phyloP scores from a whole-genome alignment of 306 rosid species.

The Citrullus mucosospermus region DNA sequence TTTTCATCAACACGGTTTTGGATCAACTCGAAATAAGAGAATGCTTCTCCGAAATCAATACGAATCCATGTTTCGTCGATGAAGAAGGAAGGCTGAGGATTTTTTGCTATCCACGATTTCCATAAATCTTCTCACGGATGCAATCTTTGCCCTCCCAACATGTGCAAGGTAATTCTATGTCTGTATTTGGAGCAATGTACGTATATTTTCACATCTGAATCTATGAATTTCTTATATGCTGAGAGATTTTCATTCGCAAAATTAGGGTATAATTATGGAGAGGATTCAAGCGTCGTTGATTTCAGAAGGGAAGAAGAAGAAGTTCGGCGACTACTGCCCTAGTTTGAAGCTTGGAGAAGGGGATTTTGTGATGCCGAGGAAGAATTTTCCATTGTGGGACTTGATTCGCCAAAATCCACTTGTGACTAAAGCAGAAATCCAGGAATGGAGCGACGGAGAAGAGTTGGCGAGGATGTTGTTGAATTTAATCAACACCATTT shows the following conservation, averaged over 20 bases:
- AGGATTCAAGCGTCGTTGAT: slow-evolving; percentile 22
- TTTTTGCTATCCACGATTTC: not conserved
- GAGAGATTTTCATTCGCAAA: too few species aligned
- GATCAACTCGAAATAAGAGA: too few species aligned
- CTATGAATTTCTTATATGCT: too few species aligned
- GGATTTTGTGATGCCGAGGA: slow-evolving; percentile 52
- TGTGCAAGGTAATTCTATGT: slow-evolving; percentile 43
- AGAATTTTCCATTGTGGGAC: slow-evolving; percentile 40
- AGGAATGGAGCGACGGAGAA: slow-evolving; percentile 39
- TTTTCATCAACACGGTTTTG: too few species aligned
- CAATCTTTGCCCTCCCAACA: slow-evolving; percentile 49
- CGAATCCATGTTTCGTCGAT: too few species aligned
- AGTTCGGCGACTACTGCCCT: slow-evolving; percentile 50
- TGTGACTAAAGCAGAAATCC: slow-evolving; percentile 38
- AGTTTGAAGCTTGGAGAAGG: slow-evolving; percentile 36
- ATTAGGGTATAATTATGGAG: slow-evolving; percentile 33
- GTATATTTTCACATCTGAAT: too few species aligned
- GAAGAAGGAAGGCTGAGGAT: too few species aligned
- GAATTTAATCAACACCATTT: slow-evolving; percentile 17
- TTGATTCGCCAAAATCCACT: slow-evolving; percentile 31
- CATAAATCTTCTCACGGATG: slow-evolving; percentile 20
- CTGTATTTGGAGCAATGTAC: too few species aligned
- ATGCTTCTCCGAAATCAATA: too few species aligned
- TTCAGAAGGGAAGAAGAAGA: slow-evolving; percentile 13
- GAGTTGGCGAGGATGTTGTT: slow-evolving; percentile 20